Evolutionary conservation across 306 rosid species (phyloP).

Genomic region (Begonia masoniana): DNA sequence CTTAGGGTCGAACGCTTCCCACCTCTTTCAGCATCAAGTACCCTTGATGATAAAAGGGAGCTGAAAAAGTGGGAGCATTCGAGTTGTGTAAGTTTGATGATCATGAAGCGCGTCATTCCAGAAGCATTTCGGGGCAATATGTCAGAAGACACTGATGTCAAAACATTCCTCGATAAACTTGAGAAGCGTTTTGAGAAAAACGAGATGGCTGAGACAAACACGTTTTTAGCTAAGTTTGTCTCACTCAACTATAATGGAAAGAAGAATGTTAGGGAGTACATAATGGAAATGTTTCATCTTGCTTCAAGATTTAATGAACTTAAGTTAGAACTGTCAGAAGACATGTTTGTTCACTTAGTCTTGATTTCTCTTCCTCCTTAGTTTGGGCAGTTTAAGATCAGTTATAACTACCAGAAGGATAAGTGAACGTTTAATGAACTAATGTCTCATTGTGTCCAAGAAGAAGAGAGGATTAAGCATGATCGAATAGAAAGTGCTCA

Average conservation of each 20-base stretch:
- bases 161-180: not conserved
- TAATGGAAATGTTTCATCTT: not conserved
- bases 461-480: not conserved
- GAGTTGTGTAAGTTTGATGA: not conserved
- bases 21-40: not conserved
- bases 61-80: not conserved
- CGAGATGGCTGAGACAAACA: not conserved
- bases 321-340: not conserved
- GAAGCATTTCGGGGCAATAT: not conserved
- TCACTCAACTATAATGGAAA: not conserved
- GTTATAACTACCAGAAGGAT: not conserved
- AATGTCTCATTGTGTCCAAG: constrained; percentile 1
- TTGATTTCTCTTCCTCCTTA: constrained; percentile 1
- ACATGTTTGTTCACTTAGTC: not conserved
- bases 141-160: not conserved
- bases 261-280: not conserved
- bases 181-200: not conserved
- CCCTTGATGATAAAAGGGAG: not conserved
- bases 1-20: not conserved
- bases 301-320: not conserved
- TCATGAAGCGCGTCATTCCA: not conserved
- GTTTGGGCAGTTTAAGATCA: not conserved
- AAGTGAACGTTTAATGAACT: not conserved
- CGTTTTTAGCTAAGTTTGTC: not conserved
- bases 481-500: not conserved